Evolutionary conservation across 371 early-diverging fungal genomes (phyloP).

Genomic region (Circinella minor): DNA sequence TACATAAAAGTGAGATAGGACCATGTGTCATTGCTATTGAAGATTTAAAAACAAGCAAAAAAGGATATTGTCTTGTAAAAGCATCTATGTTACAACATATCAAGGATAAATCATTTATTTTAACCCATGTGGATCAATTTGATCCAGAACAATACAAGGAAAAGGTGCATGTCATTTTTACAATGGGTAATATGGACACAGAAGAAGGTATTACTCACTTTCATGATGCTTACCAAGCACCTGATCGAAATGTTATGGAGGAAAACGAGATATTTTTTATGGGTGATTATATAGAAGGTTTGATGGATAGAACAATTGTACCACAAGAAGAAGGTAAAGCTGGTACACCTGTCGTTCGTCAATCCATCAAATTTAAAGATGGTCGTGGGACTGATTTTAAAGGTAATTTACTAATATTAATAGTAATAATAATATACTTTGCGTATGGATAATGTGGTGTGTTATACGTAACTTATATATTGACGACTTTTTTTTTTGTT

Average conservation of each 20-base stretch:
- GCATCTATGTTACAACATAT: conserved; percentile 34
- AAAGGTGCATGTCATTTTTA: conserved; percentile 39
- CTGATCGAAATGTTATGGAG: conserved; percentile 19
- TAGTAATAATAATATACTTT: too few species aligned
- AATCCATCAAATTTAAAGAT: conserved; percentile 36
- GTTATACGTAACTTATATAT: too few species aligned
- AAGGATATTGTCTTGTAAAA: conserved; percentile 42
- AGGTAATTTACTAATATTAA: conserved; percentile 15
- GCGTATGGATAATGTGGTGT: too few species aligned
- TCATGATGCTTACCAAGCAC: conserved; percentile 24
- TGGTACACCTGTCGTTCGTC: conserved; percentile 38
- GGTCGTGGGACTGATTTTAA: conserved; percentile 39
- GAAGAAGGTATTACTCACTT: conserved; percentile 41
- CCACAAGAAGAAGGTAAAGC: not conserved
- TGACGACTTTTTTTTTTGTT: too few species aligned
- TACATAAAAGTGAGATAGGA: conserved; percentile 35
- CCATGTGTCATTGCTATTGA: conserved; percentile 39
- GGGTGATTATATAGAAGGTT: conserved; percentile 27
- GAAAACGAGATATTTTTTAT: conserved; percentile 32
- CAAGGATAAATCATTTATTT: conserved; percentile 13
- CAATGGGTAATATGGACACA: conserved; percentile 46
- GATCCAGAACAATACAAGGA: conserved; percentile 28
- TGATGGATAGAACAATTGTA: conserved; percentile 2
- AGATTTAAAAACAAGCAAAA: conserved; percentile 39
- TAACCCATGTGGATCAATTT: conserved; percentile 21